These are phyloP conservation scores for Irpex rosettiformis DNA, from an alignment of 1,284 basidiomycete species.

Conservation along the genomic window DNA sequence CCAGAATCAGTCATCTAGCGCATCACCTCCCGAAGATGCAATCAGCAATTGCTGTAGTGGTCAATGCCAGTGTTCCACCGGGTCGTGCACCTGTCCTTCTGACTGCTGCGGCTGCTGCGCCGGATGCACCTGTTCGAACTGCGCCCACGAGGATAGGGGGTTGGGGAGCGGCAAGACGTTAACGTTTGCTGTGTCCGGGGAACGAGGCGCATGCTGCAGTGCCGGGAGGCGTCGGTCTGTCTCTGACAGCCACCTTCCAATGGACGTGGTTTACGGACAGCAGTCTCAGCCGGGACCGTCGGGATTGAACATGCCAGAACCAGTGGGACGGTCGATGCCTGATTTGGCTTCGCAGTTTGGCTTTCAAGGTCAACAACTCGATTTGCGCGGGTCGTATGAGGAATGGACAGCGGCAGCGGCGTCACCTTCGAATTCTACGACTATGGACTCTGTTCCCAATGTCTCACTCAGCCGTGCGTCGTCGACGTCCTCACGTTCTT, in stretches of 20 bases:
- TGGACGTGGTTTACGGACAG: neutral
- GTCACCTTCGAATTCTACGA: neutral
- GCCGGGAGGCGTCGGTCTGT: neutral
- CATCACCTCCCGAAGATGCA: constrained; percentile 20
- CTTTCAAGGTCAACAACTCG: constrained; percentile 1
- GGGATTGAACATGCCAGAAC: neutral
- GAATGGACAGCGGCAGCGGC: constrained; percentile 6
- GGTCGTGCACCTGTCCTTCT: constrained; percentile 32
- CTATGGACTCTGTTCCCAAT: constrained; percentile 6
- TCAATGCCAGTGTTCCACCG: constrained; percentile 33
- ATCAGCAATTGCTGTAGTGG: constrained; percentile 22
- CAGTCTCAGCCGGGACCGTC: constrained; percentile 6
- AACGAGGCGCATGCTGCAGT: constrained; percentile 26
- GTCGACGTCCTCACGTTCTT: constrained; percentile 16
- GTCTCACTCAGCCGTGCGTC: constrained; percentile 15
- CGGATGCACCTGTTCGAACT: constrained; percentile 29
- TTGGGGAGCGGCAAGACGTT: constrained; percentile 18
- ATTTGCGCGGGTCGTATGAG: constrained; percentile 12
- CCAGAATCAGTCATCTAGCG: constrained; percentile 10
- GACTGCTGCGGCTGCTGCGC: constrained; percentile 33
- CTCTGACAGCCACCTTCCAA: neutral
- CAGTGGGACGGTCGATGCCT: neutral
- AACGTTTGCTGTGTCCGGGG: constrained; percentile 30
- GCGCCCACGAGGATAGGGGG: constrained; percentile 18
- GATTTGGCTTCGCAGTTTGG: neutral